Percentiles rank a stretch among this genome's conserved stretches.
Conservation (phyloP, 305 asterid genomes). For the Fraxinus platypoda region DNA sequence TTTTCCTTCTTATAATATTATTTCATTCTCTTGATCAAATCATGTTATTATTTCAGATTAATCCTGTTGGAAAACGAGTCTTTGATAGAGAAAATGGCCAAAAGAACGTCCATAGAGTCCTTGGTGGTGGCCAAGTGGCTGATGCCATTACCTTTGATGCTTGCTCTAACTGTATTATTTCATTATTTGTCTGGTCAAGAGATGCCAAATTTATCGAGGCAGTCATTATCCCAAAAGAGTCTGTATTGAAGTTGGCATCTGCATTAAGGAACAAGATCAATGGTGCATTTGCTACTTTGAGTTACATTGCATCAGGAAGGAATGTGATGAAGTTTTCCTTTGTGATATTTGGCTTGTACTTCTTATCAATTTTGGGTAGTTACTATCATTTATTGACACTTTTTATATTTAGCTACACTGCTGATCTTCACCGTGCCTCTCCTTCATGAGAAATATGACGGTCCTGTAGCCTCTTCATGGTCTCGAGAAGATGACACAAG, state of each 20-base stretch:
- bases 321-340: not conserved
- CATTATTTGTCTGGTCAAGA: not conserved
- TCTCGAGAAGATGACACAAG: too few relatives aligned
- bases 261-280: not conserved
- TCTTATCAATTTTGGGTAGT: not conserved
- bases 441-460: too few relatives aligned
- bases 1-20: not conserved
- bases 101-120: not conserved
- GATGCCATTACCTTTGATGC: not conserved
- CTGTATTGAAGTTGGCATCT: not conserved
- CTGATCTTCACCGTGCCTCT: not conserved
- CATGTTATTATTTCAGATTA: not conserved
- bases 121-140: not conserved
- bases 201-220: not conserved
- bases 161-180: not conserved
- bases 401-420: not conserved
- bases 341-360: not conserved
- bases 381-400: not conserved
- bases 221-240: not conserved
- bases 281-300: not conserved
- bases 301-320: not conserved
- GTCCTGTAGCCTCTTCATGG: too few relatives aligned
- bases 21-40: not conserved
- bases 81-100: not conserved
- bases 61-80: not conserved